Base-by-base conservation (phyloP, 2,329 filamentous ascomycete genomes). In the Aureobasidium uvarum region DNA sequence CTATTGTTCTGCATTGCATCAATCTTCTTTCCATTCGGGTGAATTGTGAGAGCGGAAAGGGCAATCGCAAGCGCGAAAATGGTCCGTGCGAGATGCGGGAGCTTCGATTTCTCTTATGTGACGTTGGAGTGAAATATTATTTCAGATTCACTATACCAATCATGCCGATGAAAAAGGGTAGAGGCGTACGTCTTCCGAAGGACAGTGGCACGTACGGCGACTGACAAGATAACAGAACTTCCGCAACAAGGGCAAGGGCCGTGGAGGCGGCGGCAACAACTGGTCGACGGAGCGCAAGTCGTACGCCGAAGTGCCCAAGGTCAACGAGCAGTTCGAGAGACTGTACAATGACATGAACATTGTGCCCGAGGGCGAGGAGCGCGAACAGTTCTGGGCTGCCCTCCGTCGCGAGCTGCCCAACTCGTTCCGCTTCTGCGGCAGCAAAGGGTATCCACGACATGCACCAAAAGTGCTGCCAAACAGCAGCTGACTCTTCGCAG, bases 351-450 rank as follows among this genome's bases (percentile, higher is more conserved):
- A 84, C 68, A 83, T 93, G 36, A 83, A 90, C 6, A 85, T 92
- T 66, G 80, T 98, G 8, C 84, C 89, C 0, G 90, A 92, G 58
- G 74, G 72, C 3, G 86, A 88, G 52, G 94, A 98, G 79, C 87
- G 85, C 72, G 82, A 86, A 65, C 83, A 85, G 11, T 98, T 97
- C 78, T 99, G 95, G 95, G 84, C 85, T 43, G 86, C 90, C 0
- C 81, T 98, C 75, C 86, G 87, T 73, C 86, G 89, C 69, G 93
- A 98, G 75, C 81, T 99, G 59, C 95, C 95, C 65, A 98, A 97
- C 81, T 97, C 93, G 78, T 99, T 98, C 81, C 88, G 95, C 68
- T 99, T 99, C 80, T 96, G 92, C 67, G 95, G 95, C 43, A 97
- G 92, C 54, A 96, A 94, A 83, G 91, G 91, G 89, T 91, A 82